Base-by-base conservation (phyloP, 2,329 filamentous ascomycete genomes). In the Pleomassaria siparia region DNA sequence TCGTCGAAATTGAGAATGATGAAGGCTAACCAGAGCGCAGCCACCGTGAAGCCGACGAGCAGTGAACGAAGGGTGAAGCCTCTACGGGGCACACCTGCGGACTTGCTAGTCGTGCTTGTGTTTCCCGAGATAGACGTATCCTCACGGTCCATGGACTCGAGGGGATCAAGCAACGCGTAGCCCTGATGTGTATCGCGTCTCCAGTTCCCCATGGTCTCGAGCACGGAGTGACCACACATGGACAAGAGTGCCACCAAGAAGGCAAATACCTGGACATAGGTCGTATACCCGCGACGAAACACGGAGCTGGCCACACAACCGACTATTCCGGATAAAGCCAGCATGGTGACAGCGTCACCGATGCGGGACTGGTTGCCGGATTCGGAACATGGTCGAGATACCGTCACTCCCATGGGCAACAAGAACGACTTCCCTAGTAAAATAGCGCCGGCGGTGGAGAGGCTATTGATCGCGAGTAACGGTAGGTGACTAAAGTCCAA, bases 371-470 rank as follows among this genome's bases (percentile, higher is more conserved):
- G 12, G 4, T 32, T 25, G 8, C n/a, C 18, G n/a, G 4, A 36
- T 16, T 36, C 32, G 13, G 11, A 13, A 37, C 3, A 22, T 22
- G 3, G 10, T 4, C n/a, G 20, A 37, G 20, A 15, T 11, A 11
- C 20, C n/a, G n/a, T 37, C 10, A 10, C 20, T 13, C 13, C 46
- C 15, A 47, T 28, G 13, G 51, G 54, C 22, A 56, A 37, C 13
- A 56, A 22, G 26, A 50, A 41, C 16, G 51, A 54, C 35, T 43
- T 45, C 11, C 54, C 51, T 1, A 52, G 29, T n/a, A 45, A 28
- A 5, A 56, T 20, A 16, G 54, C 46, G 1, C 37, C 36, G 5
- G 47, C 35, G 3, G 49, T 52, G 4, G 46, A 44, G 10, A 43
- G 24, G 6, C 49, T 43, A 21, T 52, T 54, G 15, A 54, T 28